Evolutionary conservation across 257 asterid genomes (phyloP), one percentile per base, ranked within the genome.

Genomic region (Solanum medicagineum): DNA sequence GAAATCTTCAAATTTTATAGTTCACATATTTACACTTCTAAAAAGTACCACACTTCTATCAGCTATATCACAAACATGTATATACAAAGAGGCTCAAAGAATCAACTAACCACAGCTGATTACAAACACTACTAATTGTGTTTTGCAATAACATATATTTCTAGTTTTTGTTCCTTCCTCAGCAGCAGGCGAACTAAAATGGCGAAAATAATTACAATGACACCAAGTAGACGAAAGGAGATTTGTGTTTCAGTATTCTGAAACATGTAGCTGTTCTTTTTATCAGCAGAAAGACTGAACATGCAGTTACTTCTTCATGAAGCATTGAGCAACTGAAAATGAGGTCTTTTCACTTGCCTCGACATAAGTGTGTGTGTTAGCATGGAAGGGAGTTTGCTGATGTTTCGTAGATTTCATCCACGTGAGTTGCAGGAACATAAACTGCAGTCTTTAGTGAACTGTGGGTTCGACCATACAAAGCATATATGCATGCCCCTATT

Each of bases 341-440:
- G 13, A 29, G 51, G 40, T 44, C 54, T 56, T 53, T 7, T 12
- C 86, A 54, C 56, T 83, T 83, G 81, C 9, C 22, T 22, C 8
- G n/a, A 3, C 54, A 29, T 32, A 16, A 66, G 45, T 16, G 24
- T 36, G n/a, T 36, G n/a, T 69, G 75, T 29, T 40, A 42, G 79
- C 85, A 94, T 10, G 91, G 87, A 62, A 83, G 90, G 49, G 89
- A 68, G 87, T 74, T 85, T 40, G 87, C 77, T 3, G 92, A 91
- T 42, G 90, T 93, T 80, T 88, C 92, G 75, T 95, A 97, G 74
- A 95, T 97, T 89, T 97, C 98, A 83, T 95, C 97, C 42, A 94
- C 94, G 53, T 92, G 98, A 24, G 96, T 90, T 75, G 95, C 97
- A 63, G 99, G 98, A 17, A 94, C 99, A 51, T 97, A 95, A 60